Evolutionary conservation across 768 basidiomycete species (phyloP).

Genomic region (Flagelloscypha sp.): DNA sequence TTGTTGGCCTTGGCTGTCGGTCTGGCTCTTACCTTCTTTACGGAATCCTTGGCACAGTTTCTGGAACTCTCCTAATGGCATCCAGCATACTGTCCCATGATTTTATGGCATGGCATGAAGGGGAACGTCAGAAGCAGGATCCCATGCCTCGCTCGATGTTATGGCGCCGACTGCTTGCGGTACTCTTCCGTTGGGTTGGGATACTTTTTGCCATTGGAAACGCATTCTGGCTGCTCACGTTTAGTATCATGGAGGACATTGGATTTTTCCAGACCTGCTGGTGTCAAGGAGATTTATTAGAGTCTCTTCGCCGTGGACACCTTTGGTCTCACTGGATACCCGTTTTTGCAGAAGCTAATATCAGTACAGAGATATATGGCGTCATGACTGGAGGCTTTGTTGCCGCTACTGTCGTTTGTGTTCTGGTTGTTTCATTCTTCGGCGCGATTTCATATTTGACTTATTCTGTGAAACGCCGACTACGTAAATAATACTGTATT

Average conservation of each 20-base stretch:
- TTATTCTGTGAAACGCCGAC: no score
- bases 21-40: slow-evolving; percentile 18
- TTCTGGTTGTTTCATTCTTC: no score
- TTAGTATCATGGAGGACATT: slow-evolving; percentile 9
- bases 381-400: no score
- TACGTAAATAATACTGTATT: no score
- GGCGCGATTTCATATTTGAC: no score
- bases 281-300: slow-evolving; percentile 9
- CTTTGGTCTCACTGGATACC: no score
- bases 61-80: slow-evolving; percentile 17
- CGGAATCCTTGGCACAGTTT: slow-evolving; percentile 14
- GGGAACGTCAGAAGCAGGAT: slow-evolving; percentile 1
- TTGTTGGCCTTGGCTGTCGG: slow-evolving; percentile 15
- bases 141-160: no score
- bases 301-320: no score
- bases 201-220: slow-evolving; percentile 10
- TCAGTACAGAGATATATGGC: no score
- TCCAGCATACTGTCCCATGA: slow-evolving; percentile 19
- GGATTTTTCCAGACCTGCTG: slow-evolving; percentile 11
- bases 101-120: slow-evolving; percentile 8
- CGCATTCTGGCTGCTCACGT: slow-evolving; percentile 10
- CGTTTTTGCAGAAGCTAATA: no score
- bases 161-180: slow-evolving; percentile 7
- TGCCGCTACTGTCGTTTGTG: no score
- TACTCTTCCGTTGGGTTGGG: slow-evolving; percentile 6